A percentile compares a stretch with the other conserved stretches of the same genome.
phyloP scores from a whole-genome alignment of 352 stramenopile species.

The Phytophthora niederhauseri region DNA sequence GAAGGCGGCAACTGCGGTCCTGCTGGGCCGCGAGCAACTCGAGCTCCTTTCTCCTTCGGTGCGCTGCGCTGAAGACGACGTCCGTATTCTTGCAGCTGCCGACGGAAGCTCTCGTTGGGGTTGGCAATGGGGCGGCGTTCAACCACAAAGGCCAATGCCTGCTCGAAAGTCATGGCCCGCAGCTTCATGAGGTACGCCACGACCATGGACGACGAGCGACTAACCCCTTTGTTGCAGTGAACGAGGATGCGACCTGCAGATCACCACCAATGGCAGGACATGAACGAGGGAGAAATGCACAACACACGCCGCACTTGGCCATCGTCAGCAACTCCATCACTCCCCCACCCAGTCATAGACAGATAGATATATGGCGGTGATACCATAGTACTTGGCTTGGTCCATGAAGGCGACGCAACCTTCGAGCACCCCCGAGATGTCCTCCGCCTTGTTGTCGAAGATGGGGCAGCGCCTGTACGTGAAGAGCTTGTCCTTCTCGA shows the following conservation, averaged over 20 bases:
- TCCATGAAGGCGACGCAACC: slow-evolving; percentile 92
- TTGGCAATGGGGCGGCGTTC: slow-evolving; percentile 65
- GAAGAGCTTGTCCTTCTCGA: slow-evolving; percentile 85
- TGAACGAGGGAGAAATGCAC: slow-evolving; percentile 17
- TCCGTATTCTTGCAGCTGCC: slow-evolving; percentile 64
- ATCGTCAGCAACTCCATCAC: slow-evolving; percentile 37
- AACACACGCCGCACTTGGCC: slow-evolving; percentile 39
- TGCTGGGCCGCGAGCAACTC: slow-evolving; percentile 30
- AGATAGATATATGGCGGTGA: background rate
- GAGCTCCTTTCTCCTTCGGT: slow-evolving; percentile 31
- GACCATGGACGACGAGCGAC: slow-evolving; percentile 89
- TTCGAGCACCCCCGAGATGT: slow-evolving; percentile 84
- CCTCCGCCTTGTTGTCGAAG: slow-evolving; percentile 92
- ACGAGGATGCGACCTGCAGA: slow-evolving; percentile 84
- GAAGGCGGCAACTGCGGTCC: slow-evolving; percentile 33
- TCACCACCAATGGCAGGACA: slow-evolving; percentile 1
- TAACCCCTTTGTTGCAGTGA: slow-evolving; percentile 93
- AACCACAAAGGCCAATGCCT: slow-evolving; percentile 69
- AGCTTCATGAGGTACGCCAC: slow-evolving; percentile 92
- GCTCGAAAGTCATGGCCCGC: slow-evolving; percentile 63
- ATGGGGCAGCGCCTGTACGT: slow-evolving; percentile 86
- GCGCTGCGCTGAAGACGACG: slow-evolving; percentile 43
- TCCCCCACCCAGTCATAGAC: background rate
- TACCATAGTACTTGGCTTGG: slow-evolving; percentile 92
- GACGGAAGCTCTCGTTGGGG: slow-evolving; percentile 75